Conservation (phyloP, 257 asterid species). For the Leonotis leonurus region DNA sequence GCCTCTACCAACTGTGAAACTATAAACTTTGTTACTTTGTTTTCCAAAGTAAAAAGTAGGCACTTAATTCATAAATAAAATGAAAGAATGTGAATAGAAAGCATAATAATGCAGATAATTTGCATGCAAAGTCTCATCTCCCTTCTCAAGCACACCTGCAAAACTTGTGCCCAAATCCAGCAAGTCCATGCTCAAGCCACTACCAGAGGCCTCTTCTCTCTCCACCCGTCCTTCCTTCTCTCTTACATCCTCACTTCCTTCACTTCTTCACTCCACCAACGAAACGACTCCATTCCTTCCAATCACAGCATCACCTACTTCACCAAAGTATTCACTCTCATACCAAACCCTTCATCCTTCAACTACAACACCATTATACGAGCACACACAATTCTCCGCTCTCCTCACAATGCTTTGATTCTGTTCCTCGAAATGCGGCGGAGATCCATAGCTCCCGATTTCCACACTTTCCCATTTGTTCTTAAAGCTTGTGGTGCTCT, state of each 20-base stretch:
- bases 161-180: neutral
- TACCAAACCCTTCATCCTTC: constrained; percentile 52
- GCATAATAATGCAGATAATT: neutral
- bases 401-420: constrained; percentile 36
- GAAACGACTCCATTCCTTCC: constrained; percentile 1
- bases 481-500: constrained; percentile 55
- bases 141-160: neutral
- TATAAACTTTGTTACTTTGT: too few relatives aligned
- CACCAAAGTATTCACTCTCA: constrained; percentile 47
- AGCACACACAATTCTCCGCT: constrained; percentile 44
- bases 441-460: constrained; percentile 46
- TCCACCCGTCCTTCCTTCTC: constrained; percentile 39
- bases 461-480: constrained; percentile 57
- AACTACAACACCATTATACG: constrained; percentile 60
- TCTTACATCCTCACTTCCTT: constrained; percentile 57
- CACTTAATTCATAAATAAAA: too few relatives aligned
- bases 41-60: too few relatives aligned
- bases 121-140: constrained; percentile 7
- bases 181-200: constrained; percentile 10
- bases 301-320: constrained; percentile 20
- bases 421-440: constrained; percentile 48
- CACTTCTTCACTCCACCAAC: constrained; percentile 24
- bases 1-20: too few relatives aligned
- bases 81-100: too few relatives aligned
- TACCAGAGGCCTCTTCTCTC: constrained; percentile 20